A percentile compares a stretch with the other conserved stretches of the same genome.
phyloP scores from a whole-genome alignment of 1,284 basidiomycete genomes.

The Leccinum subrobustum region DNA sequence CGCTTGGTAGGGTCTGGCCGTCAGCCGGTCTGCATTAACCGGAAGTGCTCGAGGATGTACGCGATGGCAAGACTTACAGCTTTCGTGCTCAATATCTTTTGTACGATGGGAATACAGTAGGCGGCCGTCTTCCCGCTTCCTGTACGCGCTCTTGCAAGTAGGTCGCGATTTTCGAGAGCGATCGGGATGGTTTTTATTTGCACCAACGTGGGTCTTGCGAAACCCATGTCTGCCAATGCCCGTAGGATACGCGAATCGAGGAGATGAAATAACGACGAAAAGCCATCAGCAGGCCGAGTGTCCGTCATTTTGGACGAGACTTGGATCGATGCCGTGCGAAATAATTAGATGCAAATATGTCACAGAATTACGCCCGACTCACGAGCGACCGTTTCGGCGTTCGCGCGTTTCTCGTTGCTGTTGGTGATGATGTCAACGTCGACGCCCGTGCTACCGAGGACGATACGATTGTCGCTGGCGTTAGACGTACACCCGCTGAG shows the following conservation, averaged over 20 bases:
- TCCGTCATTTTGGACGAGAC: slow-evolving; percentile 14
- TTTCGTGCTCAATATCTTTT: slow-evolving; percentile 86
- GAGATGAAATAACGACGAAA: slow-evolving; percentile 68
- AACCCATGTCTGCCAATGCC: slow-evolving; percentile 79
- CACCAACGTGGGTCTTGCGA: slow-evolving; percentile 79
- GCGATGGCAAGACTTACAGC: slow-evolving; percentile 52
- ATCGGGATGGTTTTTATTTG: slow-evolving; percentile 83
- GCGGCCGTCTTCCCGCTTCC: slow-evolving; percentile 98
- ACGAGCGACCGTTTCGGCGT: slow-evolving; percentile 18
- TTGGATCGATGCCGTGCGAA: not conserved
- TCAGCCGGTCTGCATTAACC: slow-evolving; percentile 1
- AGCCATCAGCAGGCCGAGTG: slow-evolving; percentile 40
- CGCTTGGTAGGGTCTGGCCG: slow-evolving; percentile 35
- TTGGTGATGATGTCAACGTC: not conserved
- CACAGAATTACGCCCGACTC: slow-evolving; percentile 17
- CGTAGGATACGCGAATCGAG: slow-evolving; percentile 76
- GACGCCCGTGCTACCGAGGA: not conserved
- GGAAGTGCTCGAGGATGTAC: not conserved
- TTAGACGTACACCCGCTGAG: slow-evolving; percentile 26
- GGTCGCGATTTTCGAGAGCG: slow-evolving; percentile 88
- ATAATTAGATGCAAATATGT: not conserved
- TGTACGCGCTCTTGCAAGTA: slow-evolving; percentile 91
- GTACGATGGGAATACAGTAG: slow-evolving; percentile 89
- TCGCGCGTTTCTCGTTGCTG: not conserved
- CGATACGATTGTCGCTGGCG: not conserved